phyloP scores from a whole-genome alignment of 2,329 filamentous ascomycete genomes.

The Fusarium subglutinans region DNA sequence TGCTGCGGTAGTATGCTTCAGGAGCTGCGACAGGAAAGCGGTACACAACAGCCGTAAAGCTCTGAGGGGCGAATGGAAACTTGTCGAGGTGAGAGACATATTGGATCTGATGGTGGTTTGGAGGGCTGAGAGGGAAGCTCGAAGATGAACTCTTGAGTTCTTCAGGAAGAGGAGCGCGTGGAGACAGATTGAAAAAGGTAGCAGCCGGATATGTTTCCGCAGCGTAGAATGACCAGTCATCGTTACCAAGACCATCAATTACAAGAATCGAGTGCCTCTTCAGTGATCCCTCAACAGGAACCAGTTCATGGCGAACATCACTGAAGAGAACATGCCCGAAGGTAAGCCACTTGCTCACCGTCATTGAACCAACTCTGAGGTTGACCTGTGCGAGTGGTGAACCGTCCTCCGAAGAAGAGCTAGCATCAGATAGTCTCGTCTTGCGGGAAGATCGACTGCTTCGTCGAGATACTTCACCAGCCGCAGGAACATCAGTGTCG shows the following conservation, averaged over 20 bases:
- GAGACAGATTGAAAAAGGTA: constrained; percentile 80
- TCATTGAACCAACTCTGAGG: constrained; percentile 81
- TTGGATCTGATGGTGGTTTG: constrained; percentile 80
- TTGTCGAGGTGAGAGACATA: constrained; percentile 69
- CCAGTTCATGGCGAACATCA: constrained; percentile 77
- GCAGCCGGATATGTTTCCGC: constrained; percentile 80
- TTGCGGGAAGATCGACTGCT: constrained; percentile 46
- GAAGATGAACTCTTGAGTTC: constrained; percentile 54
- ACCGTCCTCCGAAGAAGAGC: constrained; percentile 64
- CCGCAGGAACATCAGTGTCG: constrained; percentile 36
- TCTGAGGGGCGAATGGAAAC: constrained; percentile 80
- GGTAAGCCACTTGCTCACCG: constrained; percentile 87
- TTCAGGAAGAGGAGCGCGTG: constrained; percentile 61
- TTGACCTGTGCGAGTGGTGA: constrained; percentile 77
- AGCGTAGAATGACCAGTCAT: constrained; percentile 88
- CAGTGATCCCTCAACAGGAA: constrained; percentile 49
- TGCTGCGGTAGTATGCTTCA: constrained; percentile 73
- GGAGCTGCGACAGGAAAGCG: constrained; percentile 78
- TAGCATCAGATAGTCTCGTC: constrained; percentile 54
- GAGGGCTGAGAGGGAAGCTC: constrained; percentile 65
- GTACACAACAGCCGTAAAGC: constrained; percentile 79
- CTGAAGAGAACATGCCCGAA: constrained; percentile 87
- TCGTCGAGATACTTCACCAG: constrained; percentile 43
- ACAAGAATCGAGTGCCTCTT: constrained; percentile 74
- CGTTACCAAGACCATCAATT: constrained; percentile 85